phyloP scores from a whole-genome alignment of 1,139 yeast species.

The Citeromyces hawaiiensis region DNA sequence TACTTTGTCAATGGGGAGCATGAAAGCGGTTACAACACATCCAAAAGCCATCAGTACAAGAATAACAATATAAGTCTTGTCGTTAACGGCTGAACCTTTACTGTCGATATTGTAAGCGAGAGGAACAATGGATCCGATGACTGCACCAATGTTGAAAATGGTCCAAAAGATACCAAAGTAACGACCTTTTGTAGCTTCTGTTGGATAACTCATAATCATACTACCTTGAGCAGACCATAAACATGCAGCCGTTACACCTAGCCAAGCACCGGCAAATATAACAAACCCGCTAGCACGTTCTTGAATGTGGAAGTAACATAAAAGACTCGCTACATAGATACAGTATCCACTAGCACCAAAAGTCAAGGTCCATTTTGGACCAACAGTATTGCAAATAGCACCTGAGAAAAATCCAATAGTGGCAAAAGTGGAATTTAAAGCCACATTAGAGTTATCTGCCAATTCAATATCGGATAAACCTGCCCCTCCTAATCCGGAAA shows the following conservation, averaged over 20 bases:
- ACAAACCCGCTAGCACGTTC: constrained; percentile 32
- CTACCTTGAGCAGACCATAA: constrained; percentile 55
- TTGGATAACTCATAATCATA: constrained; percentile 42
- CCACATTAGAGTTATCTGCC: constrained; percentile 39
- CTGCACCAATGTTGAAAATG: constrained; percentile 53
- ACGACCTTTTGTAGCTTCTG: constrained; percentile 39
- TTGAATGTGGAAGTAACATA: constrained; percentile 31
- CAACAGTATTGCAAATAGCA: constrained; percentile 39
- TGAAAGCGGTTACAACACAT: constrained; percentile 25
- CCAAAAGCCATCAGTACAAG: constrained; percentile 41
- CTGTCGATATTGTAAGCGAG: constrained; percentile 31
- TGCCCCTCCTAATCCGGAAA: constrained; percentile 39
- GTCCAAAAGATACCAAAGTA: constrained; percentile 46
- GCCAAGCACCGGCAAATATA: constrained; percentile 44
- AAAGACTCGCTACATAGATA: constrained; percentile 36
- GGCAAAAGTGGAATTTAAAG: constrained; percentile 40
- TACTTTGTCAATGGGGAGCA: constrained; percentile 38
- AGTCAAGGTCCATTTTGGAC: constrained; percentile 31
- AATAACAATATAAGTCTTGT: constrained; percentile 46
- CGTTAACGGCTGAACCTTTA: constrained; percentile 25
- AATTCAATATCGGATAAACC: constrained; percentile 25
- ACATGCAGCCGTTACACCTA: constrained; percentile 43
- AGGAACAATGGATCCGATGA: constrained; percentile 43
- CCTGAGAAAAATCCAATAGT: constrained; percentile 50
- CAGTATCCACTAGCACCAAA: constrained; percentile 47